Evolutionary conservation across 2,329 filamentous ascomycete species (phyloP).

Genomic region (Shiraia bambusicola): DNA sequence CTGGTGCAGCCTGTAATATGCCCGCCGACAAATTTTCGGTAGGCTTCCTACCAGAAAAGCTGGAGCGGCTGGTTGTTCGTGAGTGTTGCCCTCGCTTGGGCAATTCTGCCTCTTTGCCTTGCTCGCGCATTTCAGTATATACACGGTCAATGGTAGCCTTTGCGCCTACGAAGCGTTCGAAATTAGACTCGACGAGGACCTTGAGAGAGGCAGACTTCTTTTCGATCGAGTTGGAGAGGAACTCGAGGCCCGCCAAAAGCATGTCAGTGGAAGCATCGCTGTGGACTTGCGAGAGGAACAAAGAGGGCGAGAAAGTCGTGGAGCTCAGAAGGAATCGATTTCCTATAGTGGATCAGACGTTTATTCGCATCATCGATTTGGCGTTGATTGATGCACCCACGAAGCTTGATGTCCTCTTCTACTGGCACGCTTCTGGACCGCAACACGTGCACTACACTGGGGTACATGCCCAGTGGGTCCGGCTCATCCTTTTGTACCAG

Average conservation of each 20-base stretch:
- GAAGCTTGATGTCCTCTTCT: constrained; percentile 77
- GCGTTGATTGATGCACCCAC: constrained; percentile 53
- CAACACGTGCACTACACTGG: constrained; percentile 81
- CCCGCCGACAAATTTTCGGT: constrained; percentile 34
- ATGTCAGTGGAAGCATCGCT: constrained; percentile 79
- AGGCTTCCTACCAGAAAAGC: constrained; percentile 53
- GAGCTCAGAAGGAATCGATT: constrained; percentile 95
- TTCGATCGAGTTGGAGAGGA: constrained; percentile 87
- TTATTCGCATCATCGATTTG: constrained; percentile 1
- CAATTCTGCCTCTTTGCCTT: constrained; percentile 58
- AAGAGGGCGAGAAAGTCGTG: constrained; percentile 87
- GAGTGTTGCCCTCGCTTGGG: constrained; percentile 56
- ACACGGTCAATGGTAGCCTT: constrained; percentile 99
- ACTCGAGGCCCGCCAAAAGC: constrained; percentile 78
- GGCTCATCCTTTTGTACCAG: constrained; percentile 88
- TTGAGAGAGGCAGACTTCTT: constrained; percentile 97
- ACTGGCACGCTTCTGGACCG: constrained; percentile 75
- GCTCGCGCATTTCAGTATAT: constrained; percentile 87
- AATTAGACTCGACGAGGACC: constrained; percentile 94
- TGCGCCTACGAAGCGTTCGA: constrained; percentile 94
- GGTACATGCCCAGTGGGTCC: constrained; percentile 83
- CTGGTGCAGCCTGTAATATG: constrained; percentile 31
- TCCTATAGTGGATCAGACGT: constrained; percentile 49
- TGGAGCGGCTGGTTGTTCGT: constrained; percentile 67
- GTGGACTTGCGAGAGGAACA: constrained; percentile 92